Evolutionary conservation across 768 basidiomycete species (phyloP), one percentile per base, ranked within the genome.

Genomic region (Pulveroboletus sp.): DNA sequence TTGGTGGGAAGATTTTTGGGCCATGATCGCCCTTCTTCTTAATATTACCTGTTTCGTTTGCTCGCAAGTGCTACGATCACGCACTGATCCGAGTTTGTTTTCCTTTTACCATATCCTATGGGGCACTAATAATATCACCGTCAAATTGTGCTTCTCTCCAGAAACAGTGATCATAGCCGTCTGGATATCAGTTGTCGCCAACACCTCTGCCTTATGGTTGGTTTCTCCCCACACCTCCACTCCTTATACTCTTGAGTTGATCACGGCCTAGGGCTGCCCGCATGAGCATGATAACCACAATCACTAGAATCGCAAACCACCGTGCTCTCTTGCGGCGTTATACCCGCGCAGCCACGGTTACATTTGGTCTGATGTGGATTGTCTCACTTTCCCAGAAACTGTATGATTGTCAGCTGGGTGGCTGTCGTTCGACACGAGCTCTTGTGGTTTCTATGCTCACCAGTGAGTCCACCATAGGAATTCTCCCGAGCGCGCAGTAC

Each of bases 1-100:
- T 28, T 33, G 41, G 41, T 51, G 42, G 37, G 49, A 51, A 38
- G 49, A 51, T 17, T 6, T 35, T 17, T 52, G 47, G 51, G 51
- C 31, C 31, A 33, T 8, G 15, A 24, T 43, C 7, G 31, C 42
- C 31, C 36, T 52, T 39, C 8, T 53, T n/a, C 10, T 53, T 14
- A 27, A 40, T 15, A 30, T 53, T 8, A 10, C 11, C 18, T 43
- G 38, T 28, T 14, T 40, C 18, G 11, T 28, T 15, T 26, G 39
- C 24, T 15, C 15, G 8, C 32, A 37, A 41, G 24, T 40, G 13
- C 14, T 14, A 13, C 46, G n/a, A 28, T 27, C 27, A n/a, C 26
- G 1, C 6, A 6, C 32, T 3, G 4, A 30, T 4, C 39, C 39
- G 30, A 6, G 42, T 49, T 14, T n/a, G 17, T n/a, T 21, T 21